Conservation (phyloP, 371 early-diverging fungal species). For the Haplosporangium sp. region DNA sequence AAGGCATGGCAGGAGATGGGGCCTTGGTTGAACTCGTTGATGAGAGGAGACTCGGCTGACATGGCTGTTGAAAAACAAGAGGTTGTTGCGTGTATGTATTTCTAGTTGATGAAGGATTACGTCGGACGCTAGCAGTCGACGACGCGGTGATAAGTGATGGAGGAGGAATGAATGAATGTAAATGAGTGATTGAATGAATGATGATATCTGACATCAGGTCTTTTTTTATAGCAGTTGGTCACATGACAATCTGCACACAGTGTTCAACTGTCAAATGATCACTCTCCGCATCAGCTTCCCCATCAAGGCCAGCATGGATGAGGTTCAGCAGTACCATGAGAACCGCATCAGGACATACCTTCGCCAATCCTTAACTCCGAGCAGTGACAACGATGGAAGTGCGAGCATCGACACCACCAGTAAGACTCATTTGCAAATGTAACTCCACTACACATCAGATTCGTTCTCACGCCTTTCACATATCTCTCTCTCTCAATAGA, state of each 20-base stretch:
- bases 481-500: no score
- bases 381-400: no score
- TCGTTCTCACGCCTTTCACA: background rate
- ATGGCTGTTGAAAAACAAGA: conserved; percentile 9
- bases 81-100: background rate
- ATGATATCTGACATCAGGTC: background rate
- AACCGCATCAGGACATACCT: no score
- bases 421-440: background rate
- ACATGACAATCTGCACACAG: no score
- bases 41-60: conserved; percentile 29
- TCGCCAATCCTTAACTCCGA: no score
- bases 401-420: background rate
- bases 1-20: conserved; percentile 95
- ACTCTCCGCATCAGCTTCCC: no score
- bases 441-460: no score
- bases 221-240: no score
- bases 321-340: no score
- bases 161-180: background rate
- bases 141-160: conserved; percentile 15
- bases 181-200: conserved; percentile 5
- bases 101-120: background rate
- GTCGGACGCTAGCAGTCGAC: conserved; percentile 56
- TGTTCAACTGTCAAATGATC: no score
- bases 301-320: no score
- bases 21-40: conserved; percentile 62